phyloP scores from a whole-genome alignment of 345 rosid species.

The Toxicodendron radicans region DNA sequence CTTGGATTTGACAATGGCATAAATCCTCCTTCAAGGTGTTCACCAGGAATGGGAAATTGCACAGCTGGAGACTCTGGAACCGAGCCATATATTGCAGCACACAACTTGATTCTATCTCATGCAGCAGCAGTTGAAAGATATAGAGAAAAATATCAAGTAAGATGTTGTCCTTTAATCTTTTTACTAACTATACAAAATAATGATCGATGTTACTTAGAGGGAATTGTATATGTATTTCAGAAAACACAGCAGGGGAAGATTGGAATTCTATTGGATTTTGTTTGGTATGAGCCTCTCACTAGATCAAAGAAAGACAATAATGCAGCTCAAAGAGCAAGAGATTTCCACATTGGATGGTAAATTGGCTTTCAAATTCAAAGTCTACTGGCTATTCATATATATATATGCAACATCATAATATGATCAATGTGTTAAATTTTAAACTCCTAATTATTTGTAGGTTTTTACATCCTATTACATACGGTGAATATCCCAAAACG shows the following conservation, averaged over 20 bases:
- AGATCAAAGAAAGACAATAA: constrained; percentile 47
- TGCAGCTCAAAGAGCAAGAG: constrained; percentile 75
- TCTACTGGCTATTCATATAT: neutral
- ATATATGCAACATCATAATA: neutral
- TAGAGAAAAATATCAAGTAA: constrained; percentile 48
- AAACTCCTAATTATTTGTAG: constrained; percentile 15
- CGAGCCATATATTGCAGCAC: constrained; percentile 64
- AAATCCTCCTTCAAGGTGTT: constrained; percentile 60
- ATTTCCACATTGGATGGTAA: constrained; percentile 76
- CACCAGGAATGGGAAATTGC: constrained; percentile 54
- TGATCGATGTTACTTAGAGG: neutral
- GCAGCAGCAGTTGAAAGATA: constrained; percentile 59
- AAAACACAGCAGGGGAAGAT: constrained; percentile 53
- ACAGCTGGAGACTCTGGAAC: constrained; percentile 53
- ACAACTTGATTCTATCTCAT: constrained; percentile 57
- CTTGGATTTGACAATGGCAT: constrained; percentile 56
- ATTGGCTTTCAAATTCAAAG: too few relatives aligned
- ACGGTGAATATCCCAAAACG: constrained; percentile 68
- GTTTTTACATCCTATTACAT: constrained; percentile 64
- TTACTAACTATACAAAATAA: neutral
- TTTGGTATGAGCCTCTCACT: constrained; percentile 66
- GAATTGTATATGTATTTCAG: constrained; percentile 26
- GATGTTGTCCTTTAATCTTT: neutral
- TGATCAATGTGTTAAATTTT: too few relatives aligned
- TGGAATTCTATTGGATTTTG: constrained; percentile 65